These are phyloP conservation scores for Penicillium flavigenum DNA, from an alignment of 495 filamentous ascomycete species.

Conservation along the genomic window DNA sequence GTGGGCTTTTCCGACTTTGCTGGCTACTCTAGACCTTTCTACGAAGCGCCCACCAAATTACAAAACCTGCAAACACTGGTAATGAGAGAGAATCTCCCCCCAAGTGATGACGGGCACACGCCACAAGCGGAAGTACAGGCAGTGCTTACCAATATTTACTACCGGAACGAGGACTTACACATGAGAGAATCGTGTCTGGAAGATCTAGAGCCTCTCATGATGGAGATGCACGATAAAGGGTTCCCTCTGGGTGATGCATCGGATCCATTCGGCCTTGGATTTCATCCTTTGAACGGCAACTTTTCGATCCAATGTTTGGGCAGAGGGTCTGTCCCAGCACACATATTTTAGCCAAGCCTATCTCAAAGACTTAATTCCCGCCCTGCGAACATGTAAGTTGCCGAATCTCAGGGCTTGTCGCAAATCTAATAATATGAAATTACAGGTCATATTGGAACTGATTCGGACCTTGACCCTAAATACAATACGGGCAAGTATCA, in stretches of 20 bases:
- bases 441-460: background rate
- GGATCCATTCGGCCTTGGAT: background rate
- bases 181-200: background rate
- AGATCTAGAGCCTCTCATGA: background rate
- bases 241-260: background rate
- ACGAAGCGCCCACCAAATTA: background rate
- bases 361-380: background rate
- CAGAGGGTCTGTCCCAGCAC: background rate
- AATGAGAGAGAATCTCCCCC: background rate
- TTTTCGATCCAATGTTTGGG: background rate
- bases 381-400: background rate
- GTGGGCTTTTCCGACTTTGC: background rate
- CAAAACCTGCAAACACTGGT: background rate
- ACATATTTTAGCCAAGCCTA: background rate
- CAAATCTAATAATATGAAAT: background rate
- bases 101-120: background rate
- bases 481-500: background rate
- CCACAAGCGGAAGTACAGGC: background rate
- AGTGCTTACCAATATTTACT: background rate
- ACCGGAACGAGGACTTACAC: background rate
- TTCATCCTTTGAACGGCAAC: background rate
- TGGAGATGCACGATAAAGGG: background rate
- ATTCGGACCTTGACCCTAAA: background rate
- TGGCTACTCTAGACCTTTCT: background rate
- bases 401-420: background rate